phyloP scores from a whole-genome alignment of 352 stramenopile species.

The Phytophthora cactorum region DNA sequence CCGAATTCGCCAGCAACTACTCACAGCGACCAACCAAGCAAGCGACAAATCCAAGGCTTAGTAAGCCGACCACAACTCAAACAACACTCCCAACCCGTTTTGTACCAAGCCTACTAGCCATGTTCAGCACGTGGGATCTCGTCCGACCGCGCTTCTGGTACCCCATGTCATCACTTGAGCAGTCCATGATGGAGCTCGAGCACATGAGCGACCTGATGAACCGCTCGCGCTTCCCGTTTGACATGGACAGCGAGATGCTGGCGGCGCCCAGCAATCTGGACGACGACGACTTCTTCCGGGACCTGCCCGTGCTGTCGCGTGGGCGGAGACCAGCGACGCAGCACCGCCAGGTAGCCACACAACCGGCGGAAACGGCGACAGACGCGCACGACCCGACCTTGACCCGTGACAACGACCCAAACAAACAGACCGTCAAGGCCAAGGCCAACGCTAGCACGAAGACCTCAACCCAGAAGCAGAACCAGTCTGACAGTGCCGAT shows the following conservation, averaged over 20 bases:
- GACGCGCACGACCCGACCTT: not conserved
- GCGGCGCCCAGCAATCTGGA: slow-evolving; percentile 5
- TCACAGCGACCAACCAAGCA: slow-evolving; percentile 7
- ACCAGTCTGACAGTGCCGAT: not conserved
- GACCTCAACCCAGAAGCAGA: not conserved
- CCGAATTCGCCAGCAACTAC: not conserved
- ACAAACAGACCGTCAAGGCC: not conserved
- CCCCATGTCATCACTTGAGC: slow-evolving; percentile 60
- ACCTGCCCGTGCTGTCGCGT: slow-evolving; percentile 9
- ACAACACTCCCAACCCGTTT: no score
- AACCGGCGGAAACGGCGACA: no score
- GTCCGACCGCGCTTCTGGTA: slow-evolving; percentile 60
- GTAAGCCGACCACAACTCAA: no score
- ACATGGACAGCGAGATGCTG: slow-evolving; percentile 6
- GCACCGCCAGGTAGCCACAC: no score
- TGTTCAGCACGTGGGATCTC: slow-evolving; percentile 62
- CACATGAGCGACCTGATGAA: slow-evolving; percentile 40
- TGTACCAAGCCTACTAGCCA: no score
- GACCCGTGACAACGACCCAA: not conserved
- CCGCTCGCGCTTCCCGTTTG: slow-evolving; percentile 21
- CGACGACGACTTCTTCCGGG: slow-evolving; percentile 22
- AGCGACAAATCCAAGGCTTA: no score
- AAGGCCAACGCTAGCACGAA: not conserved
- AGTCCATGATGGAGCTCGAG: slow-evolving; percentile 58
- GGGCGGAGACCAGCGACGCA: not conserved